phyloP scores from a whole-genome alignment of 768 basidiomycete genomes.

The Cystobasidium ongulense region DNA sequence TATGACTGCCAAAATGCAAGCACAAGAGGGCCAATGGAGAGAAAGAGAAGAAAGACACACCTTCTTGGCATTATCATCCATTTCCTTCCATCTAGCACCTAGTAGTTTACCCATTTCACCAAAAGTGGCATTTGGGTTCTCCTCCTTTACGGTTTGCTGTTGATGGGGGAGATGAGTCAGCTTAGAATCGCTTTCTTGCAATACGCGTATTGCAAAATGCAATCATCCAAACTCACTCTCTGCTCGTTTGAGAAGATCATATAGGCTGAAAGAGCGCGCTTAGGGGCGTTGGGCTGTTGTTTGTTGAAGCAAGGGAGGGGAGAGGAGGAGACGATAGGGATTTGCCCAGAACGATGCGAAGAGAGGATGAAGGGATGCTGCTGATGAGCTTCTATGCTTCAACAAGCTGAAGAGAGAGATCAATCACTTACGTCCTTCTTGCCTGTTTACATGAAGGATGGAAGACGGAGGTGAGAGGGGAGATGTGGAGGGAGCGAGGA shows the following conservation, averaged over 20 bases:
- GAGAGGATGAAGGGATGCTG: neutral
- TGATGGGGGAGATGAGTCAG: neutral
- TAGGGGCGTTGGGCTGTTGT: conserved; percentile 32
- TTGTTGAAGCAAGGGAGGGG: conserved; percentile 1
- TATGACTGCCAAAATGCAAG: too few species aligned
- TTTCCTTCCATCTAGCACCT: conserved; percentile 94
- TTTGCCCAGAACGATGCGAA: too few species aligned
- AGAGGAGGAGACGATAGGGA: neutral
- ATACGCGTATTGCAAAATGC: neutral
- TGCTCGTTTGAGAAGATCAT: conserved; percentile 98
- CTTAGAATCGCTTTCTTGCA: neutral
- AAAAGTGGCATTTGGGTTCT: conserved; percentile 90
- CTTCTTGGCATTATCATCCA: conserved; percentile 84
- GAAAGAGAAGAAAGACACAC: conserved; percentile 49
- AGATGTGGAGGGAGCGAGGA: neutral
- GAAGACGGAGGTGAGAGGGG: neutral
- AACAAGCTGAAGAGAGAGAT: neutral
- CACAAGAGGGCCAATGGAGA: too few species aligned
- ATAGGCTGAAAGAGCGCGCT: conserved; percentile 66
- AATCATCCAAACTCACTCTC: conserved; percentile 59
- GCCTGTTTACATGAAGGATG: neutral
- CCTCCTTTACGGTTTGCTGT: conserved; percentile 61
- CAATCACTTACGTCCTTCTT: conserved; percentile 1
- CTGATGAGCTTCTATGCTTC: neutral
- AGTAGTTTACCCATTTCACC: conserved; percentile 91